These are phyloP conservation scores for Teunomyces atbi DNA, from an alignment of 805 yeast species.

Conservation along the genomic window DNA sequence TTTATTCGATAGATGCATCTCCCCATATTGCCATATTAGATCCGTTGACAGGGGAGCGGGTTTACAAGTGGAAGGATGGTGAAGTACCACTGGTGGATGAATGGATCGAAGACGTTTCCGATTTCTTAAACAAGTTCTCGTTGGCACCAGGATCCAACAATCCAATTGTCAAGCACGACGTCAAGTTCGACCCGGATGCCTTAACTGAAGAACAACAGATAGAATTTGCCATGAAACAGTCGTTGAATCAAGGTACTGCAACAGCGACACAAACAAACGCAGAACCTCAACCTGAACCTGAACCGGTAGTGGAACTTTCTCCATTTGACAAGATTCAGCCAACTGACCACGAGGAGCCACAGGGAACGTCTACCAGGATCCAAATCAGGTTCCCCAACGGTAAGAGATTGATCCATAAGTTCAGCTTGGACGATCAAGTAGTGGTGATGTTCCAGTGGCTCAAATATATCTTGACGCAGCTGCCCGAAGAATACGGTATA, in stretches of 20 bases:
- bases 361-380: constrained; percentile 65
- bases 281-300: constrained; percentile 3
- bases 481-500: constrained; percentile 50
- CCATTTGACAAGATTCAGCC: constrained; percentile 52
- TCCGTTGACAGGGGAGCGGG: constrained; percentile 93
- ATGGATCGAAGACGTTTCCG: constrained; percentile 68
- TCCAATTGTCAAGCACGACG: constrained; percentile 63
- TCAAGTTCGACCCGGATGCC: constrained; percentile 58
- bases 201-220: constrained; percentile 84
- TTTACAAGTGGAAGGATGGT: constrained; percentile 68
- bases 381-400: constrained; percentile 91
- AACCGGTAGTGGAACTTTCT: constrained; percentile 24
- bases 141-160: constrained; percentile 61
- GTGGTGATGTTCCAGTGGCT: constrained; percentile 59
- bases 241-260: constrained; percentile 41
- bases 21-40: constrained; percentile 94
- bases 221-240: constrained; percentile 68
- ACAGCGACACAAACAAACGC: constrained; percentile 16
- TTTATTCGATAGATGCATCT: constrained; percentile 64
- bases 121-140: constrained; percentile 65
- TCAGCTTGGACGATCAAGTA: constrained; percentile 59
- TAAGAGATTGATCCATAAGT: constrained; percentile 71
- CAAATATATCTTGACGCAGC: constrained; percentile 52
- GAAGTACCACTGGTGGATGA: constrained; percentile 54
- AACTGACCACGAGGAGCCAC: constrained; percentile 61